These are phyloP conservation scores for Colletotrichum sp. DNA, from an alignment of 2,329 filamentous ascomycete species.

Conservation along the genomic window DNA sequence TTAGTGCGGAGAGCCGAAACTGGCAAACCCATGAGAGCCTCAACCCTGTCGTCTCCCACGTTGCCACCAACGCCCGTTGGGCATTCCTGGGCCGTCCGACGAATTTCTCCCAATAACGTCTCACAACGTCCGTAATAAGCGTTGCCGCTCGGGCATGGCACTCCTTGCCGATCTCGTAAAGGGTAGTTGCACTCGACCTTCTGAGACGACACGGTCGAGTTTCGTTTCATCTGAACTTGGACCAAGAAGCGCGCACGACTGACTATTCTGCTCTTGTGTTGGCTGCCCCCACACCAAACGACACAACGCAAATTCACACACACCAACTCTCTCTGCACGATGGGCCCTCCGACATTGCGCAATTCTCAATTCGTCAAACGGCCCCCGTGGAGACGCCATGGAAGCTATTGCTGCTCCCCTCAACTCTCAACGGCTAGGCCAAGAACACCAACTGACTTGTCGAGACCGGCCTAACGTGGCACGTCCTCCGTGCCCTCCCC, in stretches of 20 bases:
- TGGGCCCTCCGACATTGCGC: background rate
- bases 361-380: background rate
- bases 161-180: background rate
- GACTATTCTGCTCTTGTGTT: background rate
- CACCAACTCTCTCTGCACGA: background rate
- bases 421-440: background rate
- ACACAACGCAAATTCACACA: background rate
- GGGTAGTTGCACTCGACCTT: background rate
- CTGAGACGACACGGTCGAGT: constrained; percentile 14
- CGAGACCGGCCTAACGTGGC: background rate
- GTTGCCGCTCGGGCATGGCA: background rate
- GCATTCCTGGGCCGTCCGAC: background rate
- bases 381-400: background rate
- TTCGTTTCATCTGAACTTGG: constrained; percentile 18
- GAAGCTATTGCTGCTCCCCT: constrained; percentile 4
- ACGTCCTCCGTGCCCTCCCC: background rate
- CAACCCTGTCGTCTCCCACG: background rate
- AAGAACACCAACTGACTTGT: background rate
- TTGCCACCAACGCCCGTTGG: background rate
- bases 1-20: background rate
- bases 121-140: background rate
- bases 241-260: background rate
- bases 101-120: background rate
- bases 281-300: background rate
- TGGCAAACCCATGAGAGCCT: constrained; percentile 5